Base-by-base conservation (phyloP, 2,329 filamentous ascomycete species). In the Coniochaeta pulveracea region DNA sequence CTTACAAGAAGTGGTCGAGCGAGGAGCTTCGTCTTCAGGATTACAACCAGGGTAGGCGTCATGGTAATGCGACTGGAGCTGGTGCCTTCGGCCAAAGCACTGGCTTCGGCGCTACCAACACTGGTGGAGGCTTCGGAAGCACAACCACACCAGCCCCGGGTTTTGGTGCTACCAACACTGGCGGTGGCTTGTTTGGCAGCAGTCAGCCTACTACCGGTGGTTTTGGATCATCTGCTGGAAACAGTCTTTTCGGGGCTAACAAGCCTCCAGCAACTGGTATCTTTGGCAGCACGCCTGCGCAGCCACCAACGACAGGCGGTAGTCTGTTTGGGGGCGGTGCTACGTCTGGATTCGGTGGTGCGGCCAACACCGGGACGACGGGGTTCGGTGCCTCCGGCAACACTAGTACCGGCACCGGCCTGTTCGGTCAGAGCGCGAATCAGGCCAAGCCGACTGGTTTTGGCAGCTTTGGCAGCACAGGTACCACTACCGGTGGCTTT, bases 1-100 rank as follows among this genome's bases (percentile, higher is more conserved):
- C 80, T 2, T 93, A 89, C 61, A 79, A 78, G 55, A 93, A 91
- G 53, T 96, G 81, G 64, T 95, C 89, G 8, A 74, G 84, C n/a
- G 91, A 84, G 47, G 80, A 91, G 55, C 60, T 91, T 34, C 71
- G 84, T 49, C 58, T 93, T 40, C 85, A 76, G 28, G 91, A 98
- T 56, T 98, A 98, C 54, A 73, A 79, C 38, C 82, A 88, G 55
- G 88, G 88, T 33, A 77, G 88, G 38, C 80, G 80, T 34, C 85
- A 74, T 52, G 91, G 88, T 21, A 93, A 89, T 56, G 70, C 72
- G 26, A 85, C 80, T 40, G 85, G 85, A 19, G 81, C 86, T 43
- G 86, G 86, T 37, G 83, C 81, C 6, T 95, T 95, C 55, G 89
- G 86, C 12, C 67, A 77, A 17, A 55, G 54, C 44, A 66, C 66